Percentiles rank a stretch among this genome's conserved stretches.
These are phyloP conservation scores for Pestalotiopsis sp. DNA, from an alignment of 2,329 filamentous ascomycete species.

Conservation along the genomic window DNA sequence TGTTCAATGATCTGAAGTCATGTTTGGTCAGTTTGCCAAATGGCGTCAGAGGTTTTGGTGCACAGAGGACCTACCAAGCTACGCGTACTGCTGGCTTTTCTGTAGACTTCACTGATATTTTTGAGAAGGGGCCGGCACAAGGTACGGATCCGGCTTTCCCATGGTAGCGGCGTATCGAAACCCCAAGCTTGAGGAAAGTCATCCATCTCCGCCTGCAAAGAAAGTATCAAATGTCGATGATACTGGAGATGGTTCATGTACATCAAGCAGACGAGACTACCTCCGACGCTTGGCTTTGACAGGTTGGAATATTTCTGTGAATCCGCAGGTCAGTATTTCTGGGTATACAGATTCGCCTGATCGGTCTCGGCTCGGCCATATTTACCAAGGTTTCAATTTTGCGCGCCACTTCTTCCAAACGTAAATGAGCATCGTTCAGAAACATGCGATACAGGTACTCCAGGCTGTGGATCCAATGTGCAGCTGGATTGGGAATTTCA, in stretches of 20 bases:
- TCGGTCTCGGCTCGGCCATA: background rate
- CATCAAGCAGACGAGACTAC: background rate
- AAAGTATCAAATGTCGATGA: background rate
- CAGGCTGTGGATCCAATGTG: background rate
- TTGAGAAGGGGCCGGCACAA: background rate
- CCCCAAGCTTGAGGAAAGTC: background rate
- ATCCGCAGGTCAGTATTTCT: background rate
- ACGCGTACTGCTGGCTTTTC: background rate
- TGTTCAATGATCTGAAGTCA: slow-evolving; percentile 1
- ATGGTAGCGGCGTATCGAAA: too few species aligned
- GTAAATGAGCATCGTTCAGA: background rate
- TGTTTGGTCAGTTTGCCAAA: background rate
- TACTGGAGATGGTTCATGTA: slow-evolving; percentile 2
- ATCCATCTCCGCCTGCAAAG: background rate
- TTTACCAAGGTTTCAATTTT: background rate
- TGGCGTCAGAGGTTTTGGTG: too few species aligned
- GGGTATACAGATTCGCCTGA: background rate
- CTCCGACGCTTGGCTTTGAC: background rate
- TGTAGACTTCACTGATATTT: background rate
- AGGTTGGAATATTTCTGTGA: background rate
- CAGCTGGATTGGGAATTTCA: background rate
- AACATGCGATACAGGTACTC: background rate
- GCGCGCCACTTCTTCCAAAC: background rate
- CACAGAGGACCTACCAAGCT: background rate
- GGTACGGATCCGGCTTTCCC: background rate